Evolutionary conservation across 495 filamentous ascomycete genomes (phyloP), one percentile per base, ranked within the genome.

Genomic region (Lophium mytilinum): DNA sequence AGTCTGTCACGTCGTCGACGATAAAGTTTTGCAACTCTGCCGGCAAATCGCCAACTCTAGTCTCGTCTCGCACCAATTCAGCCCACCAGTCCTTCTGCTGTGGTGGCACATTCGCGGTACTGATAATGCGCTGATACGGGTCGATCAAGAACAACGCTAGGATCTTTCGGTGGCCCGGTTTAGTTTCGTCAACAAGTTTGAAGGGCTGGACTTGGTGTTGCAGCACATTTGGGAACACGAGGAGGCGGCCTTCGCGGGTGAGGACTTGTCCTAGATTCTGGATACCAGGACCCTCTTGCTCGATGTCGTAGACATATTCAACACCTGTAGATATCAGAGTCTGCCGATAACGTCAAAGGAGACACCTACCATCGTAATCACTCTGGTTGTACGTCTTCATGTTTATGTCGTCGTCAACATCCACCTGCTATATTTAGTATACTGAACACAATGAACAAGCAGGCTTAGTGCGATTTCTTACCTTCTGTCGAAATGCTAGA

Each of bases 61-160:
- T 30, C 21, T 53, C 51, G 7, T 63, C 6, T 12, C 55, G n/a
- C 46, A 71, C 39, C 19, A 53, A 37, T 50, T 66, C 63, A 21
- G 67, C 65, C 11, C 57, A 47, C 55, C 68, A 68, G 69, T 48
- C 45, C 45, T 48, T 48, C 17, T 48, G 63, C 53, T 78, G 80
- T 4, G 80, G 80, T 1, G 81, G 80, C 0, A 85, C 76, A 59
- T 80, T 78, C 1, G 76, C 75, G 1, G 81, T 79, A 0, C 72
- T 77, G 12, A 80, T 73, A 50, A 85, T 71, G 1, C 73, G 72
- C 12, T 61, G 55, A 40, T 72, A 50, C 0, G 81, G 82, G 62
- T 83, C 79, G 2, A 86, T 74, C 3, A 86, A 68, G 63, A 76
- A 84, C 14, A 84, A 59, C 0, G 76, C 79, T 1, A 84, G 68